Evolutionary conservation across 2,329 filamentous ascomycete genomes (phyloP).

Genomic region (Ceratocystiopsis minuta): DNA sequence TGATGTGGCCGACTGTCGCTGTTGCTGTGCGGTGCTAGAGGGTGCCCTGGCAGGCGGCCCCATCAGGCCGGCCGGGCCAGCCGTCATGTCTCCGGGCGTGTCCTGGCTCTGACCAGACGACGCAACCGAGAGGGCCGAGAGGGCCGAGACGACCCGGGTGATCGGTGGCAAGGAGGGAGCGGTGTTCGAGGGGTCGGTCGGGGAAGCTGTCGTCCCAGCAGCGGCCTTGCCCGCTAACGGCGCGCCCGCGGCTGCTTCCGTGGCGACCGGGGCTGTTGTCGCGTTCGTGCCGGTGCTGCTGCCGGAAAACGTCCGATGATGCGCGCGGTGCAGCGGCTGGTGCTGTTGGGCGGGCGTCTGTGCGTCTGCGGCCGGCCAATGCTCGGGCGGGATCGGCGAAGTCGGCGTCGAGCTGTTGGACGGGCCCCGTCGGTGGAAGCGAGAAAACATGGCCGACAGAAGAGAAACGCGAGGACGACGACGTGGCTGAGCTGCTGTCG

Average conservation of each 20-base stretch:
- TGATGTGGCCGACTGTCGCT: no score
- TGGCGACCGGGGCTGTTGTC: neutral
- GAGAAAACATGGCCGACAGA: constrained; percentile 19
- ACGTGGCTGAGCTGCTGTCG: no score
- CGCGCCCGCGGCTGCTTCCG: no score
- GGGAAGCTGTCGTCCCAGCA: neutral
- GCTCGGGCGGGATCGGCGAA: constrained; percentile 31
- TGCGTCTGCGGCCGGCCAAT: constrained; percentile 13
- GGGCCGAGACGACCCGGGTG: constrained; percentile 19
- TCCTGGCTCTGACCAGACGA: constrained; percentile 1
- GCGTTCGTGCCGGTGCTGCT: neutral
- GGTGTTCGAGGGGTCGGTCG: constrained; percentile 17
- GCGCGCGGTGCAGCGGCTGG: neutral
- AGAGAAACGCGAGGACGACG: neutral
- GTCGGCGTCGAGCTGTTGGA: constrained; percentile 34
- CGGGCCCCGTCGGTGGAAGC: constrained; percentile 38
- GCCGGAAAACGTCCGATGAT: neutral
- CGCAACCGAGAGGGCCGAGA: constrained; percentile 27
- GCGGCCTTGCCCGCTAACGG: no score
- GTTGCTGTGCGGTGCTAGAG: no score
- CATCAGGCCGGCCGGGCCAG: constrained; percentile 11
- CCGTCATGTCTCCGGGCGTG: constrained; percentile 17
- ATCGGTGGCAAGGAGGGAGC: constrained; percentile 35
- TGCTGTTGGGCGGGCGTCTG: constrained; percentile 4
- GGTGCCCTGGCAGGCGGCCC: constrained; percentile 6